Conservation (phyloP, 1,284 basidiomycete genomes). For the Ustilago vetiveriae region DNA sequence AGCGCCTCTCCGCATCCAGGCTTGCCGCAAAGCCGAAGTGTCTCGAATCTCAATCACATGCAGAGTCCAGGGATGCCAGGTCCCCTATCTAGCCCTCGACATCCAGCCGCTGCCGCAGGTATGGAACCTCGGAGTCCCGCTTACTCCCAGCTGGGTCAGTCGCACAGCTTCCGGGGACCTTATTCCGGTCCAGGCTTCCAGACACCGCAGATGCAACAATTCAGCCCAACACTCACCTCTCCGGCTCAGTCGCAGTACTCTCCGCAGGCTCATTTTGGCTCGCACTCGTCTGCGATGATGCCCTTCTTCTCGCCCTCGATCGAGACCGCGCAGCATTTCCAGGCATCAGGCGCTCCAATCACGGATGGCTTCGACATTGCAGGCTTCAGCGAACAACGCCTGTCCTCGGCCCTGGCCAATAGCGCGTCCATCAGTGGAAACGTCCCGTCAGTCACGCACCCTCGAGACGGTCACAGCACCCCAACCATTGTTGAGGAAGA, state of each 20-base stretch:
- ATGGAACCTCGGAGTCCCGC: slow-evolving; percentile 42
- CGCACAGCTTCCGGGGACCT: slow-evolving; percentile 23
- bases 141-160: slow-evolving; percentile 27
- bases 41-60: slow-evolving; percentile 32
- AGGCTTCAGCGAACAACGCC: slow-evolving; percentile 50
- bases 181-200: slow-evolving; percentile 41
- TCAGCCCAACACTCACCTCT: slow-evolving; percentile 41
- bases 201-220: slow-evolving; percentile 42
- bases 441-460: slow-evolving; percentile 11
- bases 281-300: slow-evolving; percentile 19
- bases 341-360: slow-evolving; percentile 10
- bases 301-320: slow-evolving; percentile 44
- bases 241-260: slow-evolving; percentile 50
- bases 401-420: slow-evolving; percentile 52
- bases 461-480: slow-evolving; percentile 51
- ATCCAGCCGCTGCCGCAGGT: slow-evolving; percentile 12
- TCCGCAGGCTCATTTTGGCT: slow-evolving; percentile 41
- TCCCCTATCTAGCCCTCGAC: slow-evolving; percentile 26
- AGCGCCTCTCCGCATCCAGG: slow-evolving; percentile 16
- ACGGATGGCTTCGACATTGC: slow-evolving; percentile 41
- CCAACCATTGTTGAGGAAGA: slow-evolving; percentile 63
- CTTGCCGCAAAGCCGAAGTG: slow-evolving; percentile 40
- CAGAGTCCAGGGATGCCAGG: slow-evolving; percentile 28
- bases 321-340: slow-evolving; percentile 31
- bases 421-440: slow-evolving; percentile 45